Evolutionary conservation across 83 land plant species (phyloP).

Genomic region (Diphasiastrum complanatum): DNA sequence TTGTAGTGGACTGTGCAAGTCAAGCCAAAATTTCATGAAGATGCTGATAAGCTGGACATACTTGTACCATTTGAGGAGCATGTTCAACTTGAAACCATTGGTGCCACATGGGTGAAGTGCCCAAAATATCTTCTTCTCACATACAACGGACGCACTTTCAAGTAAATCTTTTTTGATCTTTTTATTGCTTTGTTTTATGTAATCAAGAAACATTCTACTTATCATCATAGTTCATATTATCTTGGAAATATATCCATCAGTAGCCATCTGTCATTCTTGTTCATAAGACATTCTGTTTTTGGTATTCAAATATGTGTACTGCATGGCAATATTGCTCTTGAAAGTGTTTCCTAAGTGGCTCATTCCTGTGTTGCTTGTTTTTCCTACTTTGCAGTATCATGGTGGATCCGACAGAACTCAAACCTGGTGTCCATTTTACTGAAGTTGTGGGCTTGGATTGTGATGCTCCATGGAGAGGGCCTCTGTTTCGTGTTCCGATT

Average conservation of each 20-base stretch:
- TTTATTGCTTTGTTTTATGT: background rate
- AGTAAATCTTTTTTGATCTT: constrained; percentile 39
- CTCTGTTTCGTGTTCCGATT: constrained; percentile 76
- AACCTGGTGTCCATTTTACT: constrained; percentile 69
- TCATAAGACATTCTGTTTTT: too few relatives aligned
- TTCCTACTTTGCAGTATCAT: constrained; percentile 49
- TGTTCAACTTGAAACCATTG: constrained; percentile 56
- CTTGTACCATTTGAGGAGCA: constrained; percentile 92
- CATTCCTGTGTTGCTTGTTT: background rate
- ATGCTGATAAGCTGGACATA: constrained; percentile 64
- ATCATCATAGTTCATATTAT: background rate
- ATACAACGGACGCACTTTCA: constrained; percentile 84
- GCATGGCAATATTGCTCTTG: background rate
- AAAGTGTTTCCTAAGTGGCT: background rate
- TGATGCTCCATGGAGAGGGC: constrained; percentile 88
- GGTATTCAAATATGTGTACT: constrained; percentile 6
- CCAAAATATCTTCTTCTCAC: constrained; percentile 93
- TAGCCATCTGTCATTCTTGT: too few relatives aligned
- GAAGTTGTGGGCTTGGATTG: constrained; percentile 88
- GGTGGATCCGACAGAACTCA: constrained; percentile 72
- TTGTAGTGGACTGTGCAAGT: constrained; percentile 82
- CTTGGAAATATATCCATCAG: too few relatives aligned
- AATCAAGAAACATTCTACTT: background rate
- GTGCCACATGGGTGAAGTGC: constrained; percentile 45
- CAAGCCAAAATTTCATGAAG: constrained; percentile 87